A percentile compares a stretch with the other conserved stretches of the same genome.
These are phyloP conservation scores for Russula brevipes DNA, from an alignment of 768 basidiomycete genomes.

Conservation along the genomic window DNA sequence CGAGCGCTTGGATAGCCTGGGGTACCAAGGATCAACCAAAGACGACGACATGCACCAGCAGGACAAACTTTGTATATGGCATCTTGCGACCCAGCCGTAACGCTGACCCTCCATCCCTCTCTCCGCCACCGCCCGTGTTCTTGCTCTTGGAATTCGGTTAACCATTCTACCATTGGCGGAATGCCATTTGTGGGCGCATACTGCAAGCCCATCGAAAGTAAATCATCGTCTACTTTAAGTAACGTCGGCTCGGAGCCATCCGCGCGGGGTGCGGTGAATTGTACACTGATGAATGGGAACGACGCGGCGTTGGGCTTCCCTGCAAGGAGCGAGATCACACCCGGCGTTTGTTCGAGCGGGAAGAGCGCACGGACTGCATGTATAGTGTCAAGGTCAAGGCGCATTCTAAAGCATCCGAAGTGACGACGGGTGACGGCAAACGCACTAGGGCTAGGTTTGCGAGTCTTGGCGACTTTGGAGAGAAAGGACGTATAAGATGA, in stretches of 20 bases:
- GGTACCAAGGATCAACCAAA: conserved; percentile 5
- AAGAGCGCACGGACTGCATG: conserved; percentile 56
- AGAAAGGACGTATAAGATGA: conserved; percentile 56
- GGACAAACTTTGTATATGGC: conserved; percentile 71
- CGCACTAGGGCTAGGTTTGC: conserved; percentile 55
- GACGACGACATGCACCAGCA: background rate
- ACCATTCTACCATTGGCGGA: conserved; percentile 59
- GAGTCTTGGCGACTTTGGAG: conserved; percentile 55
- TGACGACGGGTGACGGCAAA: background rate
- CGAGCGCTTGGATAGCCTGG: conserved; percentile 64
- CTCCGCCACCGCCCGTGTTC: conserved; percentile 56
- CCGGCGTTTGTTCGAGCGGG: conserved; percentile 73
- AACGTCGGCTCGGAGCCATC: conserved; percentile 45
- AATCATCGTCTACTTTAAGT: conserved; percentile 51
- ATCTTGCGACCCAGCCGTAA: conserved; percentile 88
- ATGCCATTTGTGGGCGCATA: conserved; percentile 72
- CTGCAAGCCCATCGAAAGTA: conserved; percentile 67
- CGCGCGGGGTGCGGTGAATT: conserved; percentile 50
- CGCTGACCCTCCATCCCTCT: conserved; percentile 65
- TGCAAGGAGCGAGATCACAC: conserved; percentile 75
- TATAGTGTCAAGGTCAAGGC: background rate
- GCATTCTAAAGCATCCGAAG: background rate
- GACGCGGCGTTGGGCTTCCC: conserved; percentile 89
- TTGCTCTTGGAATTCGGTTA: conserved; percentile 62
- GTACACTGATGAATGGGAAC: conserved; percentile 85